Evolutionary conservation across 2,329 filamentous ascomycete species (phyloP).

Genomic region (Aspergillus sp.): DNA sequence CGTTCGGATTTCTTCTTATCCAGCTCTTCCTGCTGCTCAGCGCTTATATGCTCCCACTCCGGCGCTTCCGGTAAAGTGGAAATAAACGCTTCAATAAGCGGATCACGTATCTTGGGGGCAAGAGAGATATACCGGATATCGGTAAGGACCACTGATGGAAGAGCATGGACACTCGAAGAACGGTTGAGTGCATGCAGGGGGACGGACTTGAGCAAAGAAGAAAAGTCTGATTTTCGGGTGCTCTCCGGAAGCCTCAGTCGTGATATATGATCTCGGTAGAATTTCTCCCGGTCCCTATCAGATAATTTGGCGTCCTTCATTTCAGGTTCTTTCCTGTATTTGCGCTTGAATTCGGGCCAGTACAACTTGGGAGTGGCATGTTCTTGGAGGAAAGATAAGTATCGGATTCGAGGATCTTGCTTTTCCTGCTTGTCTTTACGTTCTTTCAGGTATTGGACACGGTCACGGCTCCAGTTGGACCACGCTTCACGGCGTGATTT

Average conservation of each 20-base stretch:
- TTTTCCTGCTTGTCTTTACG: conserved; percentile 67
- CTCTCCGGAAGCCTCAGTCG: conserved; percentile 40
- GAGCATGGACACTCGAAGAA: conserved; percentile 31
- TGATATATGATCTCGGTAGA: conserved; percentile 41
- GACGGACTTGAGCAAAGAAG: conserved; percentile 36
- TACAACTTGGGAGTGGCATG: conserved; percentile 86
- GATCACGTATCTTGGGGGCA: conserved; percentile 29
- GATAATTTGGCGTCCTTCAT: conserved; percentile 50
- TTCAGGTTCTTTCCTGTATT: conserved; percentile 69
- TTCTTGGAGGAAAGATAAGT: conserved; percentile 70
- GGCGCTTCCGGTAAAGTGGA: conserved; percentile 35
- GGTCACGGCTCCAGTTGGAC: conserved; percentile 72
- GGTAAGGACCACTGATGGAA: conserved; percentile 35
- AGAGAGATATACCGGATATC: conserved; percentile 40
- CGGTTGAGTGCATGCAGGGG: conserved; percentile 33
- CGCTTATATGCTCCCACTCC: conserved; percentile 26
- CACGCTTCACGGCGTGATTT: conserved; percentile 73
- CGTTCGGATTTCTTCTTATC: conserved; percentile 33
- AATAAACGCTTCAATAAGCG: conserved; percentile 37
- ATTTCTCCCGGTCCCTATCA: conserved; percentile 43
- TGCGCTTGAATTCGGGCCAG: conserved; percentile 94
- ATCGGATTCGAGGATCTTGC: conserved; percentile 73
- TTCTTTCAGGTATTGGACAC: conserved; percentile 64
- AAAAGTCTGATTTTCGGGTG: conserved; percentile 40
- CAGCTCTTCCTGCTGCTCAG: conserved; percentile 30